Evolutionary conservation across 1,139 yeast genomes (phyloP).

Genomic region (Debaryomycetaceae sp.): DNA sequence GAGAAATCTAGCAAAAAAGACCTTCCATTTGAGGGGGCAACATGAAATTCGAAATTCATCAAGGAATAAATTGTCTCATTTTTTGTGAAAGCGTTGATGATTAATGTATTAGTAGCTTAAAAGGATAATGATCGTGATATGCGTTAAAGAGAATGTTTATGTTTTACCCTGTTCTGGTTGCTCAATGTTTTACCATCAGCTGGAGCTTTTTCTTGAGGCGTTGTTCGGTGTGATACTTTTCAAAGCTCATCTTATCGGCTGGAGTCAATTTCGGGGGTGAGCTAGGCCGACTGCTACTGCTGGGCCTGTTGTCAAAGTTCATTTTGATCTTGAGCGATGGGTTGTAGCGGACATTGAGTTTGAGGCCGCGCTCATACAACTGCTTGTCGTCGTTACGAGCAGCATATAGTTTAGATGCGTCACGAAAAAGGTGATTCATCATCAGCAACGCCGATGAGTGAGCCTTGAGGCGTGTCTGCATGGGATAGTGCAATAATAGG

Average conservation of each 20-base stretch:
- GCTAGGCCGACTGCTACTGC: conserved; percentile 8
- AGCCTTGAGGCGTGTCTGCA: conserved; percentile 9
- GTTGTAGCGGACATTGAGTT: conserved; percentile 24
- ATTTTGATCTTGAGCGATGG: conserved; percentile 26
- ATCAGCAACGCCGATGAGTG: conserved; percentile 9
- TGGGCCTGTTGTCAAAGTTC: conserved; percentile 14
- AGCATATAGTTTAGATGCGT: conserved; percentile 20
- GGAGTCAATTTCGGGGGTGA: conserved; percentile 6
- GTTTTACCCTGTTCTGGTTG: not conserved
- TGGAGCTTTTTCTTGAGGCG: conserved; percentile 34
- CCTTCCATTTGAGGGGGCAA: too few species aligned
- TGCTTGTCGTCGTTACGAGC: conserved; percentile 24
- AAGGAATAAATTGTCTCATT: too few species aligned
- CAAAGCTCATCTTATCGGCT: conserved; percentile 29
- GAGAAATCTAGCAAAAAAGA: too few species aligned
- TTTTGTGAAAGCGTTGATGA: too few species aligned
- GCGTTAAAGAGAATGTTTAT: too few species aligned
- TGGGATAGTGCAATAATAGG: conserved; percentile 49
- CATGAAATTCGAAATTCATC: too few species aligned
- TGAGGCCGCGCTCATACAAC: conserved; percentile 29
- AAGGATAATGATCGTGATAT: too few species aligned
- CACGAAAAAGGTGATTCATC: conserved; percentile 16
- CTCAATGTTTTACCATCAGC: conserved; percentile 16
- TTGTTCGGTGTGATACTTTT: conserved; percentile 33
- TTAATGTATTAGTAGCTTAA: too few species aligned